Evolutionary conservation across 2,329 filamentous ascomycete species (phyloP).

Genomic region (Beauveria asiatica): DNA sequence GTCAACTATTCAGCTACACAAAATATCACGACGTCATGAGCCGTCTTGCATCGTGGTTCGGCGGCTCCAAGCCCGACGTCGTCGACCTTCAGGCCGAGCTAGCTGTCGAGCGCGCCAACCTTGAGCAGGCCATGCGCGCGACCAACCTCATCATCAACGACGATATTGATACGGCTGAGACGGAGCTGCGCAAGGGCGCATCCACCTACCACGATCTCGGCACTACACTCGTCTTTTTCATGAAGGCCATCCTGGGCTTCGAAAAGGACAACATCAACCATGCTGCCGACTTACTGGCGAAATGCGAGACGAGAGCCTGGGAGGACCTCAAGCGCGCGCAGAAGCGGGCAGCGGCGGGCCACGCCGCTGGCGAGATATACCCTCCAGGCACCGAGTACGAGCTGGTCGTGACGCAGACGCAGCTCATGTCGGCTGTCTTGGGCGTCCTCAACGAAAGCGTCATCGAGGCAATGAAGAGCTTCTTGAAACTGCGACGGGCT

Average conservation of each 20-base stretch:
- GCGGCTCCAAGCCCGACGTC: slow-evolving; percentile 27
- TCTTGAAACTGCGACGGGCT: slow-evolving; percentile 86
- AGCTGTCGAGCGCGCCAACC: slow-evolving; percentile 42
- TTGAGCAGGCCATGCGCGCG: slow-evolving; percentile 54
- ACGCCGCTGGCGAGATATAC: slow-evolving; percentile 42
- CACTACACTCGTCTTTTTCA: slow-evolving; percentile 71
- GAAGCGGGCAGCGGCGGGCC: slow-evolving; percentile 40
- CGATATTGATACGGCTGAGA: slow-evolving; percentile 78
- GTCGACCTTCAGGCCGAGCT: slow-evolving; percentile 22
- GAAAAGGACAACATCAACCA: slow-evolving; percentile 87
- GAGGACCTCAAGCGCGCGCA: slow-evolving; percentile 69
- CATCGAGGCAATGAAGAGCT: slow-evolving; percentile 82
- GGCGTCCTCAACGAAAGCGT: slow-evolving; percentile 87
- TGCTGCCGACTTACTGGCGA: slow-evolving; percentile 61
- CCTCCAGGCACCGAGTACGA: slow-evolving; percentile 80
- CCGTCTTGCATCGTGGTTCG: slow-evolving; percentile 43
- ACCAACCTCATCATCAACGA: slow-evolving; percentile 75
- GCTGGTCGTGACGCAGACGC: slow-evolving; percentile 73
- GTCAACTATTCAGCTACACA: not conserved
- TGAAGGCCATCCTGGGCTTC: slow-evolving; percentile 79
- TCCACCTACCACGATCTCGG: slow-evolving; percentile 89
- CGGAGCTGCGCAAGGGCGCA: slow-evolving; percentile 57
- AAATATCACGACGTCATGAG: slow-evolving; percentile 29
- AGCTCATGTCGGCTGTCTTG: slow-evolving; percentile 83
- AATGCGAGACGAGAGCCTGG: slow-evolving; percentile 69